Percentiles rank a stretch among this genome's conserved stretches.
These are phyloP conservation scores for Coriaria nepalensis DNA, from an alignment of 306 rosid species.

Conservation along the genomic window DNA sequence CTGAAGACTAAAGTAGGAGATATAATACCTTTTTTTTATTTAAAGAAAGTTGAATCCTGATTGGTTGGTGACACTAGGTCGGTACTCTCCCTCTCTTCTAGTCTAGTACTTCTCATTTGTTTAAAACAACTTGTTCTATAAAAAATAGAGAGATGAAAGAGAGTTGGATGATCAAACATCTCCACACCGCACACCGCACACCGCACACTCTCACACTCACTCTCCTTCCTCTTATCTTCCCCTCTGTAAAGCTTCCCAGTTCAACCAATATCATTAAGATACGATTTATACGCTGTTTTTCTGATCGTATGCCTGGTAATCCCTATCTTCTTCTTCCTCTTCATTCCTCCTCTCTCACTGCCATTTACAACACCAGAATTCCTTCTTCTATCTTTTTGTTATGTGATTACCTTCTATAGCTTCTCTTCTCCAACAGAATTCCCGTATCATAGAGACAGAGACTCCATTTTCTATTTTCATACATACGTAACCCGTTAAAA, in stretches of 20 bases:
- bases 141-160: too few species aligned
- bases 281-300: background rate
- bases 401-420: background rate
- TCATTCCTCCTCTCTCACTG: conserved; percentile 9
- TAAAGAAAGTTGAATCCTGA: too few species aligned
- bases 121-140: too few species aligned
- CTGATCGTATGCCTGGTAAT: conserved; percentile 3
- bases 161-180: conserved; percentile 17
- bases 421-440: conserved; percentile 2
- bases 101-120: too few species aligned
- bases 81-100: too few species aligned
- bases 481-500: too few species aligned
- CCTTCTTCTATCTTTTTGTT: conserved; percentile 1
- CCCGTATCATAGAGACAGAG: too few species aligned
- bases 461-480: too few species aligned
- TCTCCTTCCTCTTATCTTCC: conserved; percentile 7
- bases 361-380: conserved; percentile 3
- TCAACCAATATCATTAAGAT: too few species aligned
- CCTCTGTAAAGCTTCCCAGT: conserved; percentile 19
- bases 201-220: conserved; percentile 15
- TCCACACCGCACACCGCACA: conserved; percentile 26
- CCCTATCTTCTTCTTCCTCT: conserved; percentile 1
- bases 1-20: too few species aligned
- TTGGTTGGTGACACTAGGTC: too few species aligned
- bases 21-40: too few species aligned